Percentiles rank a stretch among this genome's conserved stretches.
Conservation (phyloP, 352 stramenopile species). For the Phytopythium mirpurense region DNA sequence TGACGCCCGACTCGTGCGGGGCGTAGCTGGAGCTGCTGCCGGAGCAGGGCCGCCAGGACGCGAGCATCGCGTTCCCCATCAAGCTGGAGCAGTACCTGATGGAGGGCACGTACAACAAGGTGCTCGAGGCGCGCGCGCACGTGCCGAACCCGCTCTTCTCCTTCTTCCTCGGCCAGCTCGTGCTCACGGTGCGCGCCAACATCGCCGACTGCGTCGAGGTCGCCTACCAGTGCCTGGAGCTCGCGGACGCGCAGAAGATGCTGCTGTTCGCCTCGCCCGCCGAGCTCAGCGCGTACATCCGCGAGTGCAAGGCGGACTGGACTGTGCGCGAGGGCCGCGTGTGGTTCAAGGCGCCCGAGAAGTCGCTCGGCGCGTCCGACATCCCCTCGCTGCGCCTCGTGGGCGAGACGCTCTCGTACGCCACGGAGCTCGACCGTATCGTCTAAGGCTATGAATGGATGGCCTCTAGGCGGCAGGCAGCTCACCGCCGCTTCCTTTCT, state of each 20-base stretch:
- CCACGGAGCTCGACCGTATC: conserved; percentile 93
- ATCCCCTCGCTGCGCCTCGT: conserved; percentile 95
- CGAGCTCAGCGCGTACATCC: conserved; percentile 85
- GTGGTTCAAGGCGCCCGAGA: conserved; percentile 89
- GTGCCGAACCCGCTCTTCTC: conserved; percentile 91
- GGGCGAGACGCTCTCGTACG: conserved; percentile 93
- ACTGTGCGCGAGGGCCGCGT: conserved; percentile 75
- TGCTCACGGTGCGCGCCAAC: conserved; percentile 93
- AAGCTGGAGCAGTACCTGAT: conserved; percentile 91
- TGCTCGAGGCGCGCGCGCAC: conserved; percentile 83
- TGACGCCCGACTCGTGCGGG: no score
- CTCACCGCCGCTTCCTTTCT: no score
- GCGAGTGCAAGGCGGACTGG: conserved; percentile 90
- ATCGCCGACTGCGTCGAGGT: conserved; percentile 96
- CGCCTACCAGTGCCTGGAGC: conserved; percentile 86
- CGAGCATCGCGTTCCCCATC: conserved; percentile 87
- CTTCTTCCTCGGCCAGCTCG: conserved; percentile 92
- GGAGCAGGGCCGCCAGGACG: conserved; percentile 71
- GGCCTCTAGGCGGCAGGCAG: no score
- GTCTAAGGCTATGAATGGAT: conserved; percentile 77
- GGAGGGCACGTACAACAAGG: conserved; percentile 93
- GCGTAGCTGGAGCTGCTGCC: conserved; percentile 79
- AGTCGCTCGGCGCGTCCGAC: conserved; percentile 82
- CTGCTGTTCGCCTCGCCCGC: conserved; percentile 88
- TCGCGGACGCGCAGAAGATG: conserved; percentile 88